Evolutionary conservation across 2,329 filamentous ascomycete species (phyloP), one percentile per base, ranked within the genome.

Genomic region (Trichoderma atrobrunneum): DNA sequence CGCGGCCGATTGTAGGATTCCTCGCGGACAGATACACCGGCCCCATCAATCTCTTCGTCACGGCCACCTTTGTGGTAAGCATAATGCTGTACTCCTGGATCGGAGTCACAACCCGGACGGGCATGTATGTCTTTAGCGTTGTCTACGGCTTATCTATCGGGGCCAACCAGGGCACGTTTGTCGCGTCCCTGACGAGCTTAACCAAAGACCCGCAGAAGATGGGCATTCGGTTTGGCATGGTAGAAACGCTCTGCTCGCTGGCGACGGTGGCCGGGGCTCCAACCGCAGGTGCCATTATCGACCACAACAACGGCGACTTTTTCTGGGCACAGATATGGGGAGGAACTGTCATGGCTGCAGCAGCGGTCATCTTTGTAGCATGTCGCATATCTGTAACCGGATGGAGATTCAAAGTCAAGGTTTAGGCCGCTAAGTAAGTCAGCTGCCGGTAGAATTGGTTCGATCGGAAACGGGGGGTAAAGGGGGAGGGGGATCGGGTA

Each of bases 71-170:
- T 12, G 72, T 84, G 5, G 81, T 86, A 3, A 82, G 83, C 1
- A 77, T 86, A 16, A 80, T 88, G 72, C 79, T 89, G 39, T 89
- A 85, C 75, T 82, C 80, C 67, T 92, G 90, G 90, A 84, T 85
- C 2, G 85, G 83, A 0, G 87, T 91, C 2, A 76, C 73, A n/a
- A 79, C 76, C 12, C 75, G 75, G 3, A 72, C 77, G 3, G 81
- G 80, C 72, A 84, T 85, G 81, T 85, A 85, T 73, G 75, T 78
- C 48, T 87, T 85, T 76, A 81, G 81, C 48, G 80, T 81, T 36
- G 78, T 84, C 60, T 85, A 84, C 66, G 85, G 85, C 59, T 10
- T 86, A n/a, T 77, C 79, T 65, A 82, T 82, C 67, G 84, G 84
- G 39, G 81, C 81, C 5, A 81, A 81, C 11, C 82, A 85, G 75